These are phyloP conservation scores for Metarhizium sp. DNA, from an alignment of 2,329 filamentous ascomycete genomes.

Conservation along the genomic window DNA sequence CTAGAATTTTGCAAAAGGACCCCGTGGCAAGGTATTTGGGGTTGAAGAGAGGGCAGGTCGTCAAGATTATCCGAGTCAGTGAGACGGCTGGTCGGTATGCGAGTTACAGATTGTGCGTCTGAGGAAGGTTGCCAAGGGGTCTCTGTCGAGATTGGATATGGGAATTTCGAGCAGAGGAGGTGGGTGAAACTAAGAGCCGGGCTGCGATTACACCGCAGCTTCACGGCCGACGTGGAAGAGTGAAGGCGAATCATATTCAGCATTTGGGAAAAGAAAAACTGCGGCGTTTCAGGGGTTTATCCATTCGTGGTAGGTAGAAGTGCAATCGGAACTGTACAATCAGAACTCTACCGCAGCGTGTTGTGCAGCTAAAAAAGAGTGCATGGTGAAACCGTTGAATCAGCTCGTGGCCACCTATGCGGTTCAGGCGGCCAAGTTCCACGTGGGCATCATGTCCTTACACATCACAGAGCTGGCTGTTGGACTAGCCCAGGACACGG, in stretches of 20 bases:
- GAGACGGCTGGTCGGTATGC: slow-evolving; percentile 96
- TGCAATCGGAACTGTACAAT: background rate
- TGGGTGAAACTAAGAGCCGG: background rate
- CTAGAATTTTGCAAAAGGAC: slow-evolving; percentile 82
- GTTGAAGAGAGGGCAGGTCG: slow-evolving; percentile 82
- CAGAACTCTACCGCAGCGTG: background rate
- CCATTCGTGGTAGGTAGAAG: background rate
- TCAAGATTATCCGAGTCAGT: slow-evolving; percentile 94
- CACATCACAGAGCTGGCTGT: no score
- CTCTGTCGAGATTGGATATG: no score
- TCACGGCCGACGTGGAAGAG: background rate
- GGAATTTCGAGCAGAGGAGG: background rate
- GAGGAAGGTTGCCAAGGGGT: background rate
- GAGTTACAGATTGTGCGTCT: slow-evolving; percentile 72
- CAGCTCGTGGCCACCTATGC: no score
- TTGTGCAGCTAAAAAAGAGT: background rate
- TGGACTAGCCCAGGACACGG: no score
- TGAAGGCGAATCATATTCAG: background rate
- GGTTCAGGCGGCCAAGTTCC: no score
- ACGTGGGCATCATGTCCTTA: no score
- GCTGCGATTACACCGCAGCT: background rate
- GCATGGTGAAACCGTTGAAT: no score
- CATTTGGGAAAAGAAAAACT: slow-evolving; percentile 2
- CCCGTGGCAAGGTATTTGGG: slow-evolving; percentile 90
- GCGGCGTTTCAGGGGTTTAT: background rate